A percentile compares a stretch with the other conserved stretches of the same genome.
phyloP scores from a whole-genome alignment of 768 basidiomycete species.

The Rhizopogon vesiculosus region DNA sequence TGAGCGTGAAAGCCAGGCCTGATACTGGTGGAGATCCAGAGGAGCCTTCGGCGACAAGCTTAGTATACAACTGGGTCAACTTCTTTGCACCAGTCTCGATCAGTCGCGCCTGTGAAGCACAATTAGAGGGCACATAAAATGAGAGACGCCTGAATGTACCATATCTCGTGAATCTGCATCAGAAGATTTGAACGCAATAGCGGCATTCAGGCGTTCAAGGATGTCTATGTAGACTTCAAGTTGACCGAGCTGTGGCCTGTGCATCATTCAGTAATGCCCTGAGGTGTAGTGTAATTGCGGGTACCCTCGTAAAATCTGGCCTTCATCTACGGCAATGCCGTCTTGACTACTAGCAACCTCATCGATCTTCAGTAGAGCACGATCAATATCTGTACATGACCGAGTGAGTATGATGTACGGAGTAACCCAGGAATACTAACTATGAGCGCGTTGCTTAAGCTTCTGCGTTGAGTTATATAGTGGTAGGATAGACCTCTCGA shows the following conservation, averaged over 20 bases:
- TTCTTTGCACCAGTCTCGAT: slow-evolving; percentile 84
- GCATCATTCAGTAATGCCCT: neutral
- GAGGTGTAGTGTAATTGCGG: slow-evolving; percentile 2
- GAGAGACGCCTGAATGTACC: slow-evolving; percentile 24
- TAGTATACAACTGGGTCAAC: slow-evolving; percentile 77
- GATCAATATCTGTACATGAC: slow-evolving; percentile 63
- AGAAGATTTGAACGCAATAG: slow-evolving; percentile 69
- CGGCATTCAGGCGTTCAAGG: slow-evolving; percentile 72
- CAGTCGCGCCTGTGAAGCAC: slow-evolving; percentile 49
- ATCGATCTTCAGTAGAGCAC: slow-evolving; percentile 71
- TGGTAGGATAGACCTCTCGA: slow-evolving; percentile 83
- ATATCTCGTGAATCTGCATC: slow-evolving; percentile 53
- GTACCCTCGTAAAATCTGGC: slow-evolving; percentile 74
- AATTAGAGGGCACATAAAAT: neutral
- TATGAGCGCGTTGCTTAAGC: slow-evolving; percentile 65
- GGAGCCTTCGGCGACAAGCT: slow-evolving; percentile 81
- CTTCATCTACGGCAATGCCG: slow-evolving; percentile 73
- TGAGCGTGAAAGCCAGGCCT: slow-evolving; percentile 48
- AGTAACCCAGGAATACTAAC: slow-evolving; percentile 36
- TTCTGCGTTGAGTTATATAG: slow-evolving; percentile 77
- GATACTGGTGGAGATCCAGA: slow-evolving; percentile 67
- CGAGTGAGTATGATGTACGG: neutral
- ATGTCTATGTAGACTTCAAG: slow-evolving; percentile 65
- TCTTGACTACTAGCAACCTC: slow-evolving; percentile 73
- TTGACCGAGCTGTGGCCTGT: slow-evolving; percentile 68